Evolutionary conservation across 805 yeast species (phyloP).

Genomic region (Starmerella apicola): DNA sequence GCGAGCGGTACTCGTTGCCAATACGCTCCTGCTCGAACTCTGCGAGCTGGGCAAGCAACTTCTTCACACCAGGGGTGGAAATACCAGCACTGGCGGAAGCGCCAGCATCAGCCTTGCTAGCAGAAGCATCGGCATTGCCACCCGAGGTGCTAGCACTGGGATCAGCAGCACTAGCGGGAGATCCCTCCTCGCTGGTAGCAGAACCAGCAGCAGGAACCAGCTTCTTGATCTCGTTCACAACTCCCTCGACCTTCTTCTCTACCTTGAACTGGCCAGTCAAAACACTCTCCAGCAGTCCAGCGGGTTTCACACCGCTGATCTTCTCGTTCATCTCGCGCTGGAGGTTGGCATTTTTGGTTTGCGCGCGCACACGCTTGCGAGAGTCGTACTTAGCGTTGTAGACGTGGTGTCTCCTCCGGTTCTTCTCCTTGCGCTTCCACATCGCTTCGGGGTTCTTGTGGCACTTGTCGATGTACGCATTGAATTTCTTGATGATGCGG

Average conservation of each 20-base stretch:
- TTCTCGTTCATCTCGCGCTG: constrained; percentile 32
- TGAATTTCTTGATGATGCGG: constrained; percentile 64
- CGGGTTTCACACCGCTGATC: constrained; percentile 27
- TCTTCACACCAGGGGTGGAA: constrained; percentile 16
- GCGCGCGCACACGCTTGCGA: constrained; percentile 17
- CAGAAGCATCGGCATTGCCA: constrained; percentile 4
- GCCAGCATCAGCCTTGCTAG: constrained; percentile 2
- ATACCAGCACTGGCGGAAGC: neutral
- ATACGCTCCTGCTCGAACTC: constrained; percentile 19
- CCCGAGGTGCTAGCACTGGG: neutral
- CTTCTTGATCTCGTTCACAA: constrained; percentile 31
- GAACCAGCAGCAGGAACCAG: constrained; percentile 20
- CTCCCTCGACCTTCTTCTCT: constrained; percentile 23
- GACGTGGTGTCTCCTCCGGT: constrained; percentile 21
- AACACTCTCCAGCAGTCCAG: constrained; percentile 23
- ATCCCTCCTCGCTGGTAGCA: neutral
- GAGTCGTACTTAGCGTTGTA: constrained; percentile 16
- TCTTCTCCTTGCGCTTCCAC: constrained; percentile 31
- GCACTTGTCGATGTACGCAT: constrained; percentile 52
- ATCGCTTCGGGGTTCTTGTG: constrained; percentile 42
- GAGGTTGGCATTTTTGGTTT: constrained; percentile 36
- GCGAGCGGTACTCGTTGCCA: constrained; percentile 19
- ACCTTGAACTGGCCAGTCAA: constrained; percentile 24
- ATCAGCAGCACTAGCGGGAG: neutral
- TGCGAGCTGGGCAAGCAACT: constrained; percentile 23